Evolutionary conservation across 495 filamentous ascomycete species (phyloP).

Genomic region (Ascodesmis nigricans): DNA sequence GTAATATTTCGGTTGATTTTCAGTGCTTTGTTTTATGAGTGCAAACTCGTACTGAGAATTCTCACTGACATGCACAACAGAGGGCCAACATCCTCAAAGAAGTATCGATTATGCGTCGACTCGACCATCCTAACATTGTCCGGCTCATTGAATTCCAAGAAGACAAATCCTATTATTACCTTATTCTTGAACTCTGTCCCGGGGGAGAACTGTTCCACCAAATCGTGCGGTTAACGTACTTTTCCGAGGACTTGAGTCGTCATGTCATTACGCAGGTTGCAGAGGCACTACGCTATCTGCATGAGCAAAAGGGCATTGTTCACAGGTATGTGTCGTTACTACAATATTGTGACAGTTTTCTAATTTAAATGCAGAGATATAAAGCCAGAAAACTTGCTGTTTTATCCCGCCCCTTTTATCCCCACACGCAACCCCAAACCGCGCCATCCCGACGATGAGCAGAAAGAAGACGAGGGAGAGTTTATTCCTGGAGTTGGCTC

Average conservation of each 20-base stretch:
- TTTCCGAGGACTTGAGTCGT: slow-evolving; percentile 82
- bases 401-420: slow-evolving; percentile 62
- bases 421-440: slow-evolving; percentile 63
- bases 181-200: slow-evolving; percentile 82
- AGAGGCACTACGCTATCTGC: slow-evolving; percentile 77
- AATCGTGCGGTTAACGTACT: slow-evolving; percentile 94
- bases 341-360: slow-evolving; percentile 8
- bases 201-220: slow-evolving; percentile 97
- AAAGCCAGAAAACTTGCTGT: slow-evolving; percentile 93
- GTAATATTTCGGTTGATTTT: slow-evolving; percentile 4
- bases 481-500: slow-evolving; percentile 62
- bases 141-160: slow-evolving; percentile 85
- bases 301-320: slow-evolving; percentile 85
- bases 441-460: slow-evolving; percentile 66
- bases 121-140: slow-evolving; percentile 89
- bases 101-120: slow-evolving; percentile 91
- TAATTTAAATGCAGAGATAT: slow-evolving; percentile 47
- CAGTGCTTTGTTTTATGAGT: slow-evolving; percentile 7
- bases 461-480: slow-evolving; percentile 92
- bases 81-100: slow-evolving; percentile 94
- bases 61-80: slow-evolving; percentile 27
- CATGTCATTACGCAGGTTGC: slow-evolving; percentile 91
- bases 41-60: slow-evolving; percentile 3
- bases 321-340: slow-evolving; percentile 50
- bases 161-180: slow-evolving; percentile 88